These are phyloP conservation scores for Mycena amicta DNA, from an alignment of 768 basidiomycete genomes.

Conservation along the genomic window DNA sequence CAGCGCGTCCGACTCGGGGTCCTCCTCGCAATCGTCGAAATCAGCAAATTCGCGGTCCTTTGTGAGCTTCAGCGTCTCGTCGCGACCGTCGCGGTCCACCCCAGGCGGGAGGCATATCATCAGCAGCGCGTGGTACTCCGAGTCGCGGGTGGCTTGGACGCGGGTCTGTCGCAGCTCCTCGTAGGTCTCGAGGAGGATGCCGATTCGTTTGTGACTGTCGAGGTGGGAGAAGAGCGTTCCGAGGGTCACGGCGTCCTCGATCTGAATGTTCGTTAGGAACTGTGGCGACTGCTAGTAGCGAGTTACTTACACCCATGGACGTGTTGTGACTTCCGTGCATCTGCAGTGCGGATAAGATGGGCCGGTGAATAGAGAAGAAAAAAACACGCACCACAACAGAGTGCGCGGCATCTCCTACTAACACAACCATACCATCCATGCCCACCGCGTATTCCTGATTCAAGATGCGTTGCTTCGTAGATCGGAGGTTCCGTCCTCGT, in stretches of 20 bases:
- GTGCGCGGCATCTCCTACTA: constrained; percentile 47
- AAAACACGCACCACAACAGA: constrained; percentile 36
- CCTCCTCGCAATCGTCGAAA: constrained; percentile 15
- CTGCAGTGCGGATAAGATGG: constrained; percentile 16
- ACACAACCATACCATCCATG: constrained; percentile 32
- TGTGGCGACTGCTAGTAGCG: neutral
- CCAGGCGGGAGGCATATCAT: constrained; percentile 13
- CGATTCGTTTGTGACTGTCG: constrained; percentile 39
- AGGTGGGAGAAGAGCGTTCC: constrained; percentile 50
- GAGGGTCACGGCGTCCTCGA: constrained; percentile 40
- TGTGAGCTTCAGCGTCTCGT: constrained; percentile 7
- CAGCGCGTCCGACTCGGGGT: neutral
- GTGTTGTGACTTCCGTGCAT: constrained; percentile 48
- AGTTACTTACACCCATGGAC: constrained; percentile 38
- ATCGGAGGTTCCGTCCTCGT: constrained; percentile 1
- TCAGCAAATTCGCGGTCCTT: constrained; percentile 5
- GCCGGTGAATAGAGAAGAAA: neutral
- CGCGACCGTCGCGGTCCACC: constrained; percentile 3
- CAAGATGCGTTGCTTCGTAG: constrained; percentile 12
- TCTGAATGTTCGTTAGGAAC: constrained; percentile 20
- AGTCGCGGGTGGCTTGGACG: neutral
- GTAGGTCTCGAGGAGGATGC: constrained; percentile 48
- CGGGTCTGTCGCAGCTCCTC: constrained; percentile 48
- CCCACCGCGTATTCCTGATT: constrained; percentile 37
- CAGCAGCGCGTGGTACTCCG: constrained; percentile 12